Conservation (phyloP, 148 eudicot species). For the Tetragonia tetragonoides region DNA sequence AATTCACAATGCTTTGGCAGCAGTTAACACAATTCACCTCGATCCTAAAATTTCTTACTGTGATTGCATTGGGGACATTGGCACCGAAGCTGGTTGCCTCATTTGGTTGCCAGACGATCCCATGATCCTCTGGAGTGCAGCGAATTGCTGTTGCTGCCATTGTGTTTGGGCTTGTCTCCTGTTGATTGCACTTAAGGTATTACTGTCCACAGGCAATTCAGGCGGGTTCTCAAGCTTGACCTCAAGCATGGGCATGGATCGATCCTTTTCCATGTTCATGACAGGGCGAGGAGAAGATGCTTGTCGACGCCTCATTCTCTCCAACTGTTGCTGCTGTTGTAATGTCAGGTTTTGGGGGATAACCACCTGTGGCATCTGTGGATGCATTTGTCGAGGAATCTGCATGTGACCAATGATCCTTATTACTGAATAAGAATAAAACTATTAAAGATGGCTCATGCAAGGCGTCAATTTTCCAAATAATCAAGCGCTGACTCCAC, state of each 20-base stretch:
- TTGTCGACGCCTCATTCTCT: constrained; percentile 54
- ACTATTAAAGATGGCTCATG: not conserved
- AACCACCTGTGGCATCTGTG: constrained; percentile 67
- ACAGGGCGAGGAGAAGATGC: constrained; percentile 57
- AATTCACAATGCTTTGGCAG: not conserved
- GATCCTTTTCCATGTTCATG: constrained; percentile 57
- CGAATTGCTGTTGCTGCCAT: constrained; percentile 64
- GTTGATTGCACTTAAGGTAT: constrained; percentile 48
- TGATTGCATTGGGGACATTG: constrained; percentile 65
- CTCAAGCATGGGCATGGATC: constrained; percentile 77
- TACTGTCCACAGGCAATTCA: constrained; percentile 65
- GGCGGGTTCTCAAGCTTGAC: constrained; percentile 84
- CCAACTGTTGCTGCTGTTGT: constrained; percentile 63
- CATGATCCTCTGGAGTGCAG: constrained; percentile 55
- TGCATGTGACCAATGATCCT: constrained; percentile 29
- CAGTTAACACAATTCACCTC: not conserved
- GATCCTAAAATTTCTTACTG: constrained; percentile 45
- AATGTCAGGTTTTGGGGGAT: constrained; percentile 40
- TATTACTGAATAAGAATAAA: not conserved
- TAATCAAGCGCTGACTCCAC: not conserved
- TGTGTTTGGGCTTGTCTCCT: constrained; percentile 56
- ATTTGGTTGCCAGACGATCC: constrained; percentile 53
- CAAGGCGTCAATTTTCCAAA: not conserved
- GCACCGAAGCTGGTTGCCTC: constrained; percentile 65
- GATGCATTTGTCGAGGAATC: constrained; percentile 65